phyloP scores from a whole-genome alignment of 805 yeast species.

The Spathaspora passalidarum region DNA sequence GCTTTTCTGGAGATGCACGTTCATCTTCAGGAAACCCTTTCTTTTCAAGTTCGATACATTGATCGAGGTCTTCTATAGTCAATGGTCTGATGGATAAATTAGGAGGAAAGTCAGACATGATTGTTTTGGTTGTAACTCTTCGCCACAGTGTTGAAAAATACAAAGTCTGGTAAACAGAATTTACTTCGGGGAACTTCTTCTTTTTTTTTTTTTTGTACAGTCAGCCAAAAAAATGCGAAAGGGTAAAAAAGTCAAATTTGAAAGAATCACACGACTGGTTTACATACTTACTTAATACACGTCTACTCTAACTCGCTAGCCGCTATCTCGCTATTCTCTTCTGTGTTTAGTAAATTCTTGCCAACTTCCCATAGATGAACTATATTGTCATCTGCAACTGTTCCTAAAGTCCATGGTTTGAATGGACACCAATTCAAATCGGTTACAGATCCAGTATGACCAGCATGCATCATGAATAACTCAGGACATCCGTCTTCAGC shows the following conservation, averaged over 20 bases:
- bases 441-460: slow-evolving; percentile 75
- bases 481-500: slow-evolving; percentile 92
- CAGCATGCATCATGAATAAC: slow-evolving; percentile 87
- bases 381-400: slow-evolving; percentile 59
- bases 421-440: slow-evolving; percentile 71
- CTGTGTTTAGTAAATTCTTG: slow-evolving; percentile 22
- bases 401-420: slow-evolving; percentile 74
- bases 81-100: slow-evolving; percentile 67
- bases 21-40: slow-evolving; percentile 69
- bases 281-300: background rate
- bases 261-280: slow-evolving; percentile 1
- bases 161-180: no score
- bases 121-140: background rate
- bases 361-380: slow-evolving; percentile 58
- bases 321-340: slow-evolving; percentile 11
- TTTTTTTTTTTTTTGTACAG: no score
- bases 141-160: background rate
- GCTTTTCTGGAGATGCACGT: slow-evolving; percentile 61
- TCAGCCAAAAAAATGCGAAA: background rate
- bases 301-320: slow-evolving; percentile 21
- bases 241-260: background rate
- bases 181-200: no score
- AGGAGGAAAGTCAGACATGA: slow-evolving; percentile 46
- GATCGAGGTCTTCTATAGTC: slow-evolving; percentile 66
- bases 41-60: slow-evolving; percentile 58